phyloP scores from a whole-genome alignment of 106 monocot species.

The Posidonia australis region DNA sequence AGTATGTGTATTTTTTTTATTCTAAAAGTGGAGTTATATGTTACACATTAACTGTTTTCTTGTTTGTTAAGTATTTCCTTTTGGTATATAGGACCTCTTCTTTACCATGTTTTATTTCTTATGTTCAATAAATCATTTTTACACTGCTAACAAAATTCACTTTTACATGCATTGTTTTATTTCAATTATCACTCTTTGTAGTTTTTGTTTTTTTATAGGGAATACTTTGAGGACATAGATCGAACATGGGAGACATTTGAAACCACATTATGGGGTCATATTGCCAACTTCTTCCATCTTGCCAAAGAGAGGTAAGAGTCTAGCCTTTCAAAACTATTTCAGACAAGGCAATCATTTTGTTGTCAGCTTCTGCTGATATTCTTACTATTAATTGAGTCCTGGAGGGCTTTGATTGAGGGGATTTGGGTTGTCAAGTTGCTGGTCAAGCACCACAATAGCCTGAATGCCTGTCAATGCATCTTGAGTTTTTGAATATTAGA shows the following conservation, averaged over 20 bases:
- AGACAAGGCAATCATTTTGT: too few relatives aligned
- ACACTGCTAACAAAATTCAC: neutral
- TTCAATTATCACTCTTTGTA: neutral
- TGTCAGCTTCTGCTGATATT: too few relatives aligned
- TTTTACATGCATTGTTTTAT: neutral
- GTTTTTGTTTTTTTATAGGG: conserved; percentile 36
- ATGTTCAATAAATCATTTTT: neutral
- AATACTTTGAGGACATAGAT: conserved; percentile 98
- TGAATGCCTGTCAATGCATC: too few relatives aligned
- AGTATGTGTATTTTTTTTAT: too few relatives aligned
- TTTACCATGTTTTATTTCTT: neutral
- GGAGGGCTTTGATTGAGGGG: too few relatives aligned
- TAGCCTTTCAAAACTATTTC: too few relatives aligned
- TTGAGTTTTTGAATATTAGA: too few relatives aligned
- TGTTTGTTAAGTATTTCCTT: neutral
- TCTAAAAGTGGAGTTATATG: neutral
- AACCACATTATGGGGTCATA: conserved; percentile 68
- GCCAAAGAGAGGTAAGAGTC: conserved; percentile 70
- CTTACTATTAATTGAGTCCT: too few relatives aligned
- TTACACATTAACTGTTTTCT: neutral
- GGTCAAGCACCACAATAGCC: too few relatives aligned
- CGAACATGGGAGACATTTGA: conserved; percentile 98
- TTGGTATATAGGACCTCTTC: neutral
- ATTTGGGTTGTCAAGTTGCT: too few relatives aligned
- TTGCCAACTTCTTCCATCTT: conserved; percentile 81